Evolutionary conservation across 1,139 yeast genomes (phyloP).

Genomic region (Debaryomycetaceae sp.): DNA sequence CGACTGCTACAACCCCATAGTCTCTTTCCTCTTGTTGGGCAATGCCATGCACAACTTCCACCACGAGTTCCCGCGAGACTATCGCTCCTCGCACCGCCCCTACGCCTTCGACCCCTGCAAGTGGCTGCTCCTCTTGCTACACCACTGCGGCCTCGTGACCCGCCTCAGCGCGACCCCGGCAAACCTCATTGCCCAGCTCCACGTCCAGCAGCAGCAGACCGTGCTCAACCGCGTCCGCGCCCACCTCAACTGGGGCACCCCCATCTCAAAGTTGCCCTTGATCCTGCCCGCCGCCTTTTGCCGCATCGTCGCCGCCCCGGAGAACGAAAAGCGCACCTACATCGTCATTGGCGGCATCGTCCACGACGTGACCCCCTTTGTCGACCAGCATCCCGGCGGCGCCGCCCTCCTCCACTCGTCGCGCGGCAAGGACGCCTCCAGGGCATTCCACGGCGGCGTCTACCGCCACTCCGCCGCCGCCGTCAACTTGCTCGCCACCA

Average conservation of each 20-base stretch:
- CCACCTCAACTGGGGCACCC: conserved; percentile 70
- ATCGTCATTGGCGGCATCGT: conserved; percentile 46
- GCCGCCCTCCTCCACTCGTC: conserved; percentile 47
- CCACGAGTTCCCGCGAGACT: conserved; percentile 67
- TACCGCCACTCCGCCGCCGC: conserved; percentile 71
- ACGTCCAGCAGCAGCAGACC: conserved; percentile 56
- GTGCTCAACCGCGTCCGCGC: conserved; percentile 47
- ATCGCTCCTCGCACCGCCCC: conserved; percentile 36
- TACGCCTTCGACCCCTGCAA: conserved; percentile 59
- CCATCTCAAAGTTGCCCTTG: conserved; percentile 55
- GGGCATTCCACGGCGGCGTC: conserved; percentile 67
- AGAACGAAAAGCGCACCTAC: conserved; percentile 27
- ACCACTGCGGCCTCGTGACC: conserved; percentile 27
- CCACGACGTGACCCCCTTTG: conserved; percentile 64
- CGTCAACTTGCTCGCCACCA: conserved; percentile 56
- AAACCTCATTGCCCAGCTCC: conserved; percentile 43
- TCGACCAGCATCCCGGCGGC: conserved; percentile 69
- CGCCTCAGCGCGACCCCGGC: conserved; percentile 30
- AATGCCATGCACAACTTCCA: conserved; percentile 59
- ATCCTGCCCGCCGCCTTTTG: conserved; percentile 42
- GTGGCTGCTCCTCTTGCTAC: conserved; percentile 39
- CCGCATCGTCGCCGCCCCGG: conserved; percentile 22
- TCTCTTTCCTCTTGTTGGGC: conserved; percentile 51
- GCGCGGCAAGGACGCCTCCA: conserved; percentile 63
- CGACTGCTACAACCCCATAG: conserved; percentile 37